These are phyloP conservation scores for Zopfochytrium polystomum DNA, from an alignment of 371 early-diverging fungal species.

Conservation along the genomic window DNA sequence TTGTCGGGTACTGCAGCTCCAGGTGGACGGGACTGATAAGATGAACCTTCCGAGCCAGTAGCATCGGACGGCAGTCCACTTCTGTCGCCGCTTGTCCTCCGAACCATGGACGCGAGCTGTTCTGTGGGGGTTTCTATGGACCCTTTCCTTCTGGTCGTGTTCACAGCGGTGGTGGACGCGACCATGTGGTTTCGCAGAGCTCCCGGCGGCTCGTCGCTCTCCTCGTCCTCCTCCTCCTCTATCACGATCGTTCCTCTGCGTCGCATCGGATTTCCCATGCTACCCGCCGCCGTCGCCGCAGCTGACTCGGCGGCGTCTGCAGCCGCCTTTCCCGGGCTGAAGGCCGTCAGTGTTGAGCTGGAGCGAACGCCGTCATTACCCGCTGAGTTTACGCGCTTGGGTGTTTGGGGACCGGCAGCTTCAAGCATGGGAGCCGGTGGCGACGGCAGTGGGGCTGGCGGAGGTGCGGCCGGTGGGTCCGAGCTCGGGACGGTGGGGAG, in stretches of 20 bases:
- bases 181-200: neutral
- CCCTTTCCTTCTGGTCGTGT: constrained; percentile 2
- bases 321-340: too few relatives aligned
- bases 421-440: neutral
- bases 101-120: too few relatives aligned
- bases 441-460: neutral
- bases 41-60: neutral
- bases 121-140: too few relatives aligned
- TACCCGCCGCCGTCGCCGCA: neutral
- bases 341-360: too few relatives aligned
- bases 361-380: too few relatives aligned
- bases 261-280: neutral
- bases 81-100: too few relatives aligned
- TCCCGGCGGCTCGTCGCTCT: neutral
- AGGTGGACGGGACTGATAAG: neutral
- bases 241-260: neutral
- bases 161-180: neutral
- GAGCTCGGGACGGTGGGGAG: too few relatives aligned
- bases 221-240: constrained; percentile 1
- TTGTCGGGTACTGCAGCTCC: neutral
- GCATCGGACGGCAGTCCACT: neutral
- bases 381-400: neutral
- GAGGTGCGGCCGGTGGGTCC: too few relatives aligned
- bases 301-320: neutral
- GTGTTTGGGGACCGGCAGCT: neutral